Conservation (phyloP, 2,329 filamentous ascomycete species). For the Hypoxylon sp. region DNA sequence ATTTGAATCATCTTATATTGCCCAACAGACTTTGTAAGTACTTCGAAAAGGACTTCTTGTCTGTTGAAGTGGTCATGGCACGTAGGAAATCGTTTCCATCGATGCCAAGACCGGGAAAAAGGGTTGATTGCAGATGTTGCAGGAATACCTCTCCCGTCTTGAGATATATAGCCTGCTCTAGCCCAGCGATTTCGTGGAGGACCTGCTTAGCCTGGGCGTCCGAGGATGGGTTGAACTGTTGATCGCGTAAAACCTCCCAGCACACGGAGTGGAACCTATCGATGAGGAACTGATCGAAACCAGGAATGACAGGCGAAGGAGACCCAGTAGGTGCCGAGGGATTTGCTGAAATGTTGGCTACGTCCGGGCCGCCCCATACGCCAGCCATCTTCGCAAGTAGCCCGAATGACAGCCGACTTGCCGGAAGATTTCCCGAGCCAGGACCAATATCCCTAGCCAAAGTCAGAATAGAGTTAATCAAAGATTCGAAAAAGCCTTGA, state of each 20-base stretch:
- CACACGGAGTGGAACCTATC: slow-evolving; percentile 88
- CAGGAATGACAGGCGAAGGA: slow-evolving; percentile 76
- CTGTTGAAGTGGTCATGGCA: slow-evolving; percentile 70
- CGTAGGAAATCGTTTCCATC: slow-evolving; percentile 73
- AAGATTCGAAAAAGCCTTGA: slow-evolving; percentile 88
- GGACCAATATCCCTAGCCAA: slow-evolving; percentile 82
- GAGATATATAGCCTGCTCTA: slow-evolving; percentile 91
- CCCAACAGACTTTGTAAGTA: slow-evolving; percentile 74
- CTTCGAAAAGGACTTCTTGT: slow-evolving; percentile 73
- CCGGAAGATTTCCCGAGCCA: slow-evolving; percentile 70
- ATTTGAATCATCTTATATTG: slow-evolving; percentile 48
- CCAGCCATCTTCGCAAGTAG: slow-evolving; percentile 86
- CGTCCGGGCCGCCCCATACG: slow-evolving; percentile 91
- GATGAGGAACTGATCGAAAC: slow-evolving; percentile 93
- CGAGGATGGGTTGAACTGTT: slow-evolving; percentile 80
- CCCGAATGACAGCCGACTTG: slow-evolving; percentile 81
- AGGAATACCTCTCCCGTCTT: slow-evolving; percentile 91
- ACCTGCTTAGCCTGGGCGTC: slow-evolving; percentile 93
- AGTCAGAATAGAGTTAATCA: slow-evolving; percentile 87
- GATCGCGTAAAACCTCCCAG: slow-evolving; percentile 88
- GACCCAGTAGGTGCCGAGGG: slow-evolving; percentile 65
- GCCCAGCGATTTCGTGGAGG: slow-evolving; percentile 84
- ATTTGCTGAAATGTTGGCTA: slow-evolving; percentile 70
- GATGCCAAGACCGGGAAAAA: slow-evolving; percentile 76
- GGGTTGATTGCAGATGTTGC: slow-evolving; percentile 72